These are phyloP conservation scores for Triticum turgidum DNA, from an alignment of 176 grass and related monocot genomes.

Conservation along the genomic window DNA sequence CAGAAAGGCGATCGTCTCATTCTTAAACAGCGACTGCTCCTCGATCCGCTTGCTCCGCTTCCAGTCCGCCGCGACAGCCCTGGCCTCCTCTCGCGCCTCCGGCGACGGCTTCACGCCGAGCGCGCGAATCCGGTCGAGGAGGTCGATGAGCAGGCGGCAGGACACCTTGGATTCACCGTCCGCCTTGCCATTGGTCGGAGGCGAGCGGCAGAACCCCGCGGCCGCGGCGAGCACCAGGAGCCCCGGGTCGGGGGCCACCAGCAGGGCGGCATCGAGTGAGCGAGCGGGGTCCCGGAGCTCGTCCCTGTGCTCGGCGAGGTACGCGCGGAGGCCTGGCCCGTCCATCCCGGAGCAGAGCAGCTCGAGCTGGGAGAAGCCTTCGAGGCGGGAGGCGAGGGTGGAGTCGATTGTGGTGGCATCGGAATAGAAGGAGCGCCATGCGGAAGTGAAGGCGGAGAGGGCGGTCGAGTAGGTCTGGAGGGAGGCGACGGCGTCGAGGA, in stretches of 20 bases:
- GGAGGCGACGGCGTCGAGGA: constrained; percentile 31
- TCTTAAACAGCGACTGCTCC: constrained; percentile 25
- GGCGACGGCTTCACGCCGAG: constrained; percentile 42
- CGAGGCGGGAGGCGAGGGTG: constrained; percentile 35
- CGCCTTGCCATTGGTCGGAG: neutral
- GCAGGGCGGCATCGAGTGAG: constrained; percentile 33
- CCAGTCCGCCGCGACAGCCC: constrained; percentile 39
- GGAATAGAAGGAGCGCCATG: constrained; percentile 33
- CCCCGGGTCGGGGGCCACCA: constrained; percentile 45
- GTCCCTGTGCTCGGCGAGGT: constrained; percentile 34
- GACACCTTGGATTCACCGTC: constrained; percentile 28
- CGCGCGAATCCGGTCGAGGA: constrained; percentile 33
- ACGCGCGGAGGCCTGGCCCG: constrained; percentile 16
- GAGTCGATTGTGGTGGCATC: constrained; percentile 29
- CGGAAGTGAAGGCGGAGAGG: constrained; percentile 38
- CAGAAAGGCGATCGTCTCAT: constrained; percentile 45
- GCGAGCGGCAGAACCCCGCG: constrained; percentile 35
- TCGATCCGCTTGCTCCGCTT: constrained; percentile 40
- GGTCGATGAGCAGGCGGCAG: constrained; percentile 36
- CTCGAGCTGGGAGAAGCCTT: constrained; percentile 38
- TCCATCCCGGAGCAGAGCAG: constrained; percentile 47
- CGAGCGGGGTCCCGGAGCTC: constrained; percentile 27
- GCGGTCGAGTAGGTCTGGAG: constrained; percentile 41
- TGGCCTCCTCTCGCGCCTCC: constrained; percentile 40
- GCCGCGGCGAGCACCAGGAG: constrained; percentile 45